Base-by-base conservation (phyloP, 2,329 filamentous ascomycete genomes). In the Talaromyces funiculosus region DNA sequence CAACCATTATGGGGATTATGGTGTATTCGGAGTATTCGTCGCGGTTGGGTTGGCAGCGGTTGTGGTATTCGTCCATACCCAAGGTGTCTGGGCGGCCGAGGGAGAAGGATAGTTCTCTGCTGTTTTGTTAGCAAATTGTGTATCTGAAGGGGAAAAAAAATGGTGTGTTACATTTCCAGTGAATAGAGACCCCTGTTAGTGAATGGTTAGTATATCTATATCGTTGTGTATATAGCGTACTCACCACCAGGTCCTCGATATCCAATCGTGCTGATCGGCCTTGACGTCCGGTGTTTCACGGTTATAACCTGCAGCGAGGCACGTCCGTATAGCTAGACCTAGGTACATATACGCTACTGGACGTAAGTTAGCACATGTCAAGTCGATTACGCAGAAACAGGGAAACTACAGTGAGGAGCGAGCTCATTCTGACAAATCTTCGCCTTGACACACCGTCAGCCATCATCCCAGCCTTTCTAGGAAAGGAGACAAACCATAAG, bases 11-110 rank as follows among this genome's bases (percentile, higher is more conserved):
- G 0, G 73, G 71, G n/a, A 77, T 73, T 10, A 78, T 76, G 24
- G 72, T 68, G 49, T 69, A 71, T 61, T 75, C 72, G 0, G 71
- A 70, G 49, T 51, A 22, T 26, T 72, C 67, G 53, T 76, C 70
- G 26, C 74, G 63, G 7, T 67, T 66, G 2, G 73, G 73, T n/a
- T 75, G 67, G 14, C 66, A 69, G 29, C 79, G 74, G 56, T 80
- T 81, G 61, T 81, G 80, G 58, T 80, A 81, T 58, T 78, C 69
- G 33, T 81, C 79, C 60, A 78, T 73, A 22, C 80, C 79, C 2
- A 81, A 70, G 2, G 78, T 79, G 59, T 81, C 78, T 0, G 79
- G 79, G 24, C 80, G 71, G 1, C 80, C 79, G 58, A 81, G 73
- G 1, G 78, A 75, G 61, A 81, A 81, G 42, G 42, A 45, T 24